A percentile compares a stretch with the other conserved stretches of the same genome.
Conservation (phyloP, 441 rosid genomes). For the Adansonia grandidieri region DNA sequence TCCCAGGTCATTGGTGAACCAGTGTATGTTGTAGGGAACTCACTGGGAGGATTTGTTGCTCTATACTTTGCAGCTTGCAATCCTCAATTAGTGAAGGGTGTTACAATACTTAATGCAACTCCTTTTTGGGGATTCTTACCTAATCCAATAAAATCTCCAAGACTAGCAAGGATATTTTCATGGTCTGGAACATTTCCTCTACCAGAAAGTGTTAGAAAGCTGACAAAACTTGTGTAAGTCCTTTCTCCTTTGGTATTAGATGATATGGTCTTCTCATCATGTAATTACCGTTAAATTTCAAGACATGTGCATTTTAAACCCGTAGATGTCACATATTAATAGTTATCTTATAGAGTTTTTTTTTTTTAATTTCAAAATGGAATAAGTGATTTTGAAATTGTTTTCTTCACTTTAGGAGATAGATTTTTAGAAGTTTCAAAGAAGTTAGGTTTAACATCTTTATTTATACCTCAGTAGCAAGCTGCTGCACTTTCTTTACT, state of each 20-base stretch:
- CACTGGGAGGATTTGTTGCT: conserved; percentile 90
- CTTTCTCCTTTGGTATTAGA: conserved; percentile 16
- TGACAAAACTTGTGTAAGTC: conserved; percentile 76
- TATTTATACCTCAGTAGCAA: not conserved
- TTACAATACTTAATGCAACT: conserved; percentile 88
- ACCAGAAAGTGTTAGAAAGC: conserved; percentile 70
- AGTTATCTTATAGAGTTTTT: not conserved
- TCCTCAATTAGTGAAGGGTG: conserved; percentile 85
- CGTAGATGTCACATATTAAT: not conserved
- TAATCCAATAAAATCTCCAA: conserved; percentile 76
- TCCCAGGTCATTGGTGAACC: conserved; percentile 87
- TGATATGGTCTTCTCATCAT: conserved; percentile 15
- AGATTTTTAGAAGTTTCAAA: not conserved
- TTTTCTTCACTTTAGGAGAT: not conserved
- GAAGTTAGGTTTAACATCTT: not conserved
- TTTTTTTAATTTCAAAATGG: not conserved
- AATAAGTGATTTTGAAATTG: not conserved
- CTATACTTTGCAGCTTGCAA: conserved; percentile 78
- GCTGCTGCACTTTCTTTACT: conserved; percentile 4
- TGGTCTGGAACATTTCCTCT: conserved; percentile 95
- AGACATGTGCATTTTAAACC: not conserved
- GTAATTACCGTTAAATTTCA: not conserved
- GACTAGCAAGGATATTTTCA: conserved; percentile 68
- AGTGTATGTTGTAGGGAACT: conserved; percentile 84
- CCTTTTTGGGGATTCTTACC: conserved; percentile 97